These are phyloP conservation scores for Anthracocystis setariae DNA, from an alignment of 1,284 basidiomycete genomes.

Conservation along the genomic window DNA sequence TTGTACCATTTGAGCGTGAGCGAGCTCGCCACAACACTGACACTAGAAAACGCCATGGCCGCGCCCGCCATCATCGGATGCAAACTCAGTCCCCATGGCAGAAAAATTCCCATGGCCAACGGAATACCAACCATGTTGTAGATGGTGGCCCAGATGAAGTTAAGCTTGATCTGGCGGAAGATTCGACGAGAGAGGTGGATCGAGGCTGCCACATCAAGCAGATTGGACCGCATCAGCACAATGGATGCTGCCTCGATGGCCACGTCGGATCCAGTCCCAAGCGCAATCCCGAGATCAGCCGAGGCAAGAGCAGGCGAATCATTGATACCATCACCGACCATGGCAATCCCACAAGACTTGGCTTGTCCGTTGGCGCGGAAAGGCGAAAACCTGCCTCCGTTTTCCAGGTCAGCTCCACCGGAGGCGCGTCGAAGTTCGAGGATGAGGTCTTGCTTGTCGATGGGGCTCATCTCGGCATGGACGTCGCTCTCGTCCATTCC, in stretches of 20 bases:
- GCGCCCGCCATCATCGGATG: slow-evolving; percentile 98
- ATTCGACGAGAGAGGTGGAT: slow-evolving; percentile 89
- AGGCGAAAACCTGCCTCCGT: slow-evolving; percentile 20
- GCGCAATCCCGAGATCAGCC: slow-evolving; percentile 92
- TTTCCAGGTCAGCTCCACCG: slow-evolving; percentile 24
- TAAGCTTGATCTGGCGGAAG: slow-evolving; percentile 84
- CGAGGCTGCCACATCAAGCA: slow-evolving; percentile 95
- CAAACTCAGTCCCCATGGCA: slow-evolving; percentile 89
- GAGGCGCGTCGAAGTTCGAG: slow-evolving; percentile 69
- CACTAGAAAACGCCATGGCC: slow-evolving; percentile 97
- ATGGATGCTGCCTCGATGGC: slow-evolving; percentile 98
- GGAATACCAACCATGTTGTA: slow-evolving; percentile 96
- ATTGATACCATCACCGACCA: slow-evolving; percentile 99
- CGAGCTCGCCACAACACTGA: slow-evolving; percentile 91
- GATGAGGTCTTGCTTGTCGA: slow-evolving; percentile 60
- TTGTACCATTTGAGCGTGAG: slow-evolving; percentile 77
- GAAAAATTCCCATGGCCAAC: slow-evolving; percentile 95
- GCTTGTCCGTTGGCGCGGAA: slow-evolving; percentile 28
- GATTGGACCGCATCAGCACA: slow-evolving; percentile 94
- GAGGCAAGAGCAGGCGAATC: slow-evolving; percentile 96
- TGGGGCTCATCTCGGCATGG: slow-evolving; percentile 63
- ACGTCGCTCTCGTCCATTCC: slow-evolving; percentile 55
- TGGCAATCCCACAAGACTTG: slow-evolving; percentile 50
- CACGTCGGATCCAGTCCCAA: slow-evolving; percentile 93
- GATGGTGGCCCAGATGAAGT: slow-evolving; percentile 67